phyloP scores from a whole-genome alignment of 2,329 filamentous ascomycete genomes.

The Pleurostoma richardsiae region DNA sequence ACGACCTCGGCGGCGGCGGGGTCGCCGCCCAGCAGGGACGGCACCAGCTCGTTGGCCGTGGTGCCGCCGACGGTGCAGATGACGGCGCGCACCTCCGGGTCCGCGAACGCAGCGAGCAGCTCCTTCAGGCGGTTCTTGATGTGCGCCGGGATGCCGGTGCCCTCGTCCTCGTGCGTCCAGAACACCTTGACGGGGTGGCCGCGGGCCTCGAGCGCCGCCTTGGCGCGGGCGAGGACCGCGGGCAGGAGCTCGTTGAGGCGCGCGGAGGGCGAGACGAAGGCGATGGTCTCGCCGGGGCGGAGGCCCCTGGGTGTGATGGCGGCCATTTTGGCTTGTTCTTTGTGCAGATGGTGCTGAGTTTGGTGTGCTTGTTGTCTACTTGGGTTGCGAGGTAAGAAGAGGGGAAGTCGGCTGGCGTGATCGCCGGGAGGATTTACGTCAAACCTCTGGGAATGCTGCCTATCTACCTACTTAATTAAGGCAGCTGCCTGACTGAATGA shows the following conservation, averaged over 20 bases:
- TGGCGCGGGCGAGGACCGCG: conserved; percentile 21
- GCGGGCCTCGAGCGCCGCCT: conserved; percentile 17
- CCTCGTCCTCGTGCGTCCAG: conserved; percentile 18
- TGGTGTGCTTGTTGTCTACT: not conserved
- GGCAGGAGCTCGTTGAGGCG: conserved; percentile 26
- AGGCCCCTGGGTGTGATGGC: conserved; percentile 12
- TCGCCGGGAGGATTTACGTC: too few relatives aligned
- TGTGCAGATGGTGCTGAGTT: not conserved
- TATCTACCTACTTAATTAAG: too few relatives aligned
- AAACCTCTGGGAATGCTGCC: too few relatives aligned
- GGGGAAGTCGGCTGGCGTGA: too few relatives aligned
- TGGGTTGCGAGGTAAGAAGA: too few relatives aligned
- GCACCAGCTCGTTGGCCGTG: conserved; percentile 32
- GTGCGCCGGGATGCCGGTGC: conserved; percentile 19
- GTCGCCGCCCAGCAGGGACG: conserved; percentile 26
- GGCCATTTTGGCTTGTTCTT: not conserved
- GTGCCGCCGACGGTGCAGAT: conserved; percentile 33
- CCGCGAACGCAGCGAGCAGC: conserved; percentile 29
- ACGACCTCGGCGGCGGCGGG: conserved; percentile 24
- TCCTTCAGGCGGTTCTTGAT: conserved; percentile 30
- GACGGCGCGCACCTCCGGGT: conserved; percentile 26
- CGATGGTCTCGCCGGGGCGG: conserved; percentile 28
- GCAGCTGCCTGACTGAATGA: too few relatives aligned
- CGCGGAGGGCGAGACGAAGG: conserved; percentile 31
- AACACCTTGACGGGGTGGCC: conserved; percentile 29